Evolutionary conservation across 495 filamentous ascomycete genomes (phyloP).

Genomic region (Barbatosphaeria neglecta): DNA sequence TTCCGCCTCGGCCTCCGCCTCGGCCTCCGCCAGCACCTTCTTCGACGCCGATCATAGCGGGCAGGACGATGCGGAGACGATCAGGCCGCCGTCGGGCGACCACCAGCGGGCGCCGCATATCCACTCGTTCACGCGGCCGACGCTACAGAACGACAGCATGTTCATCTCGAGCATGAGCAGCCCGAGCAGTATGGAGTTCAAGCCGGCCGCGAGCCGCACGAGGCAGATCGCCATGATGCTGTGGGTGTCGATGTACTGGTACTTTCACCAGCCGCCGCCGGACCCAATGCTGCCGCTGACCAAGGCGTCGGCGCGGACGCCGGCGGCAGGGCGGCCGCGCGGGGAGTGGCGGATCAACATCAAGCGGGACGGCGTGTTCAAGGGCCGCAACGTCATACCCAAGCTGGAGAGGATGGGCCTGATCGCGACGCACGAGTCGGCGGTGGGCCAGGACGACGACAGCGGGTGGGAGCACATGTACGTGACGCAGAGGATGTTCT

Average conservation of each 20-base stretch:
- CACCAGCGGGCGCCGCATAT: constrained; percentile 25
- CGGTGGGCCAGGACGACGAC: constrained; percentile 54
- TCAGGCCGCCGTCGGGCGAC: background rate
- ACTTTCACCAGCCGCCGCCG: constrained; percentile 73
- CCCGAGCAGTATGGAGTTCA: constrained; percentile 67
- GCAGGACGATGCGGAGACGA: constrained; percentile 9
- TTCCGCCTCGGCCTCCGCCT: background rate
- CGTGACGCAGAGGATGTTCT: constrained; percentile 67
- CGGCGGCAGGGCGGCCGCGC: constrained; percentile 56
- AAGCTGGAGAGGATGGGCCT: constrained; percentile 91
- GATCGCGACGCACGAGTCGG: constrained; percentile 62
- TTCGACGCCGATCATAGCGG: no score
- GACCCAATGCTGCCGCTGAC: constrained; percentile 39
- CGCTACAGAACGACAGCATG: constrained; percentile 64
- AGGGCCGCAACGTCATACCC: constrained; percentile 67
- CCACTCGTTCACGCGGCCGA: constrained; percentile 59
- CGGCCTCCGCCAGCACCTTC: no score
- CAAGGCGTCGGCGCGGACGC: constrained; percentile 51
- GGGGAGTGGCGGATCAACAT: constrained; percentile 85
- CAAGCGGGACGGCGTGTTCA: constrained; percentile 74
- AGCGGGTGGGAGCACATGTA: constrained; percentile 74
- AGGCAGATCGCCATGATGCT: constrained; percentile 91
- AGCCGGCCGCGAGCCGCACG: constrained; percentile 64
- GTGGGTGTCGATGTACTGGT: constrained; percentile 92
- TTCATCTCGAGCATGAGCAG: constrained; percentile 87